These are phyloP conservation scores for Dujonia santamariae DNA, from an alignment of 1,139 yeast genomes.

Conservation along the genomic window DNA sequence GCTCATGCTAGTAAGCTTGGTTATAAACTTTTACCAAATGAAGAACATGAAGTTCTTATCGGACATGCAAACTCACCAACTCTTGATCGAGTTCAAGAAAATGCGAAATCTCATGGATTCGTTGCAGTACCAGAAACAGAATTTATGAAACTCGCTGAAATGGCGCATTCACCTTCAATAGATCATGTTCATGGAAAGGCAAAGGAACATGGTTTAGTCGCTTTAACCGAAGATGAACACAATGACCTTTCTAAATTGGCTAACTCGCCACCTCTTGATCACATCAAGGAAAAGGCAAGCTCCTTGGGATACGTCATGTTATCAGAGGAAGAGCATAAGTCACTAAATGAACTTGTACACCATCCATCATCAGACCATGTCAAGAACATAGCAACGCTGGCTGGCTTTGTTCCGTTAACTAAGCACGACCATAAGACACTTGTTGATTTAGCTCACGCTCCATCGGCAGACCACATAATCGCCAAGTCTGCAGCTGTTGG, in stretches of 20 bases:
- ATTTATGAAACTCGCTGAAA: not conserved
- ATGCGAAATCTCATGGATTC: not conserved
- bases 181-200: constrained; percentile 7
- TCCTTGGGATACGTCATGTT: constrained; percentile 14
- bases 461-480: constrained; percentile 16
- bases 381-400: constrained; percentile 31
- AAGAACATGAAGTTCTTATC: constrained; percentile 4
- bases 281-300: constrained; percentile 29
- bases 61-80: constrained; percentile 18
- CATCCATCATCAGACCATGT: constrained; percentile 22
- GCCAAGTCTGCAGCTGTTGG: constrained; percentile 19
- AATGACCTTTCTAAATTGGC: constrained; percentile 26
- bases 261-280: constrained; percentile 20
- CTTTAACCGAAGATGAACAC: constrained; percentile 18
- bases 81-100: constrained; percentile 14
- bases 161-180: constrained; percentile 8
- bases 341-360: constrained; percentile 11
- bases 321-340: constrained; percentile 16
- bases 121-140: not conserved
- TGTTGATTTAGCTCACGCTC: not conserved
- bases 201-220: constrained; percentile 1
- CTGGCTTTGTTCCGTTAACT: constrained; percentile 31
- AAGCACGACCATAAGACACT: constrained; percentile 24
- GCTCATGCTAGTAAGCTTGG: constrained; percentile 8
- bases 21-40: not conserved